Evolutionary conservation across 2,329 filamentous ascomycete species (phyloP), one percentile per base, ranked within the genome.

Genomic region (Tolypocladium ovalisporum): DNA sequence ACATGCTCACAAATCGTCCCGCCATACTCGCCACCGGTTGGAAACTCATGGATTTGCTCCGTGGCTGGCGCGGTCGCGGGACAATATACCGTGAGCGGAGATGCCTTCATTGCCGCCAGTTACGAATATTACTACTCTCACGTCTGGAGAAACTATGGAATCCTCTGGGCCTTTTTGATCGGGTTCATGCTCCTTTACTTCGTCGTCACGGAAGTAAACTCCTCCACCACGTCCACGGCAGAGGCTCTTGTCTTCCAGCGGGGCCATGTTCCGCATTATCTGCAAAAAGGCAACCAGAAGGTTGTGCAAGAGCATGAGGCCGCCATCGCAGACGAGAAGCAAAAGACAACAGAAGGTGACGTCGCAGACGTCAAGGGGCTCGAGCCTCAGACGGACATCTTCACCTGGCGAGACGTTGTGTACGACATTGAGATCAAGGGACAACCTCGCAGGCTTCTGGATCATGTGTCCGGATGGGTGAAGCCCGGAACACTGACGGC

Each of bases 401-500:
- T 94, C 70, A 87, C 88, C 44, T 95, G 89, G 90, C 79, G 83
- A 57, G 79, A 91, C 63, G 85, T 94, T 0, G 86, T 84, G 62
- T 95, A 81, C 57, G 78, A 84, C 24, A 80, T 84, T 62, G 81
- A 87, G 63, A 88, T 95, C 72, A 94, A 94, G 72, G 79, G 78
- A 1, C 82, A 89, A 61, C 73, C 78, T 1, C 82, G 89, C n/a
- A 80, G 87, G 22, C 68, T 96, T 59, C 73, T 96, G 55, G 86
- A 96, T 62, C 76, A 91, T 57, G 88, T 96, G 1, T 84, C 89
- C 63, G 91, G 91, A 7, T 96, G 89, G 88, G 89, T 96, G 57
- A 92, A 92, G 69, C 91, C 91, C 0, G 91, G 91, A 35, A 95
- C 89, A 1, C 74, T 95, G 37, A 96, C 90, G 3, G 90, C 90